phyloP scores from a whole-genome alignment of 83 land plant genomes.

The Picea abies region DNA sequence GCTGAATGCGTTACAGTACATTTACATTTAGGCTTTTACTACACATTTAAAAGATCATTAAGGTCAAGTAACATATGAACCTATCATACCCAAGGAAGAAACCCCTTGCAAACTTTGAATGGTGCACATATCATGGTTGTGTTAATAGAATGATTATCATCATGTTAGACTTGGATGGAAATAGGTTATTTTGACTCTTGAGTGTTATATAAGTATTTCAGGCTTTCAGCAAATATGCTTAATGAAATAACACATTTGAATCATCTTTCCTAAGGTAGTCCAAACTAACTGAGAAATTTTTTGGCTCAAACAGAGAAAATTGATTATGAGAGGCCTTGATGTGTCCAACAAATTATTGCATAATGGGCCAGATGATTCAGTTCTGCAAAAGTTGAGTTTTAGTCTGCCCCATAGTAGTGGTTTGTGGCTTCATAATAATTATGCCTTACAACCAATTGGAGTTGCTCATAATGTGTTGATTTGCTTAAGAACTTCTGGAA shows the following conservation, averaged over 20 bases:
- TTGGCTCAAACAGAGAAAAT: neutral
- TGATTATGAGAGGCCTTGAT: neutral
- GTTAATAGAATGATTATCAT: too few species aligned
- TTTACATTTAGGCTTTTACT: neutral
- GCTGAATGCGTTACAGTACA: neutral
- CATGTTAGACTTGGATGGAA: too few species aligned
- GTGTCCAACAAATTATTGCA: constrained; percentile 1
- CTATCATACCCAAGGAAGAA: neutral
- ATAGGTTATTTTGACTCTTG: too few species aligned
- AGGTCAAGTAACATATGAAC: neutral
- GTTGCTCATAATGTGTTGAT: neutral
- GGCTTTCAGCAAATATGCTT: too few species aligned
- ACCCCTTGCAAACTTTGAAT: neutral
- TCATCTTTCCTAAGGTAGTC: neutral
- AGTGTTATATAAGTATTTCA: too few species aligned
- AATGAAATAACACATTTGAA: neutral
- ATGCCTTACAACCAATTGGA: neutral
- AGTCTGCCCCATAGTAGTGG: neutral
- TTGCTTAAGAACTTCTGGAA: neutral
- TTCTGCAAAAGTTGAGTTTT: neutral
- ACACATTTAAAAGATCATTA: neutral
- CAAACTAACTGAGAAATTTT: neutral
- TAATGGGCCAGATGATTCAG: neutral
- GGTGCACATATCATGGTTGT: neutral
- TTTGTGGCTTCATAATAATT: neutral